Evolutionary conservation across 2,329 filamentous ascomycete genomes (phyloP).

Genomic region (Xylariales sp.): DNA sequence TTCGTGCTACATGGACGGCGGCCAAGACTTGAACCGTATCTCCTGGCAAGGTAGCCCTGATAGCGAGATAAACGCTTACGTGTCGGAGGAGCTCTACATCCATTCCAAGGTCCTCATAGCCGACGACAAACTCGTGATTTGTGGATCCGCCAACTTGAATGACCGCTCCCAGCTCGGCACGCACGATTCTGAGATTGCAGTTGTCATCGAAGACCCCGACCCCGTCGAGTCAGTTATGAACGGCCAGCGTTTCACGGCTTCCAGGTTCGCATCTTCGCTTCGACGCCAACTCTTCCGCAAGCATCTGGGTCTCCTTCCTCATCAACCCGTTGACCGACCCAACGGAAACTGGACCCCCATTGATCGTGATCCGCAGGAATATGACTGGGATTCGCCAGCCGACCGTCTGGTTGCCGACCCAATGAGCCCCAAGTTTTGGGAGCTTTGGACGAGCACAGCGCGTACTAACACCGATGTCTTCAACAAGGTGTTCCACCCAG

Average conservation of each 20-base stretch:
- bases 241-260: conserved; percentile 65
- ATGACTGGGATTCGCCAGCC: conserved; percentile 64
- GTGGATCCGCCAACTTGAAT: conserved; percentile 86
- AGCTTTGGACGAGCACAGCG: conserved; percentile 70
- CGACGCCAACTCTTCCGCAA: conserved; percentile 86
- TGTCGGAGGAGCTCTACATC: conserved; percentile 64
- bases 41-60: conserved; percentile 53
- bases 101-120: conserved; percentile 88
- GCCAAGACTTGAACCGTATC: conserved; percentile 59
- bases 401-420: conserved; percentile 72
- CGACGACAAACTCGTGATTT: conserved; percentile 80
- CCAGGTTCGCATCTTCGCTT: conserved; percentile 72
- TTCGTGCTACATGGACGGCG: conserved; percentile 77
- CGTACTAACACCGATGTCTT: conserved; percentile 77
- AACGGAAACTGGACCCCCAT: conserved; percentile 76
- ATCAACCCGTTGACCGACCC: conserved; percentile 63
- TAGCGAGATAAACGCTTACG: conserved; percentile 55
- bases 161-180: conserved; percentile 80
- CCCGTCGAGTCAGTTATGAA: conserved; percentile 69
- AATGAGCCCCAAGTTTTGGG: conserved; percentile 61
- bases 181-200: conserved; percentile 87
- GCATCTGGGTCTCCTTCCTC: conserved; percentile 77
- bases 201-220: conserved; percentile 75
- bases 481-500: conserved; percentile 73
- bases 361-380: conserved; percentile 63